Evolutionary conservation across 1,139 yeast genomes (phyloP).

Genomic region (Cylindricascospora bacillispora): DNA sequence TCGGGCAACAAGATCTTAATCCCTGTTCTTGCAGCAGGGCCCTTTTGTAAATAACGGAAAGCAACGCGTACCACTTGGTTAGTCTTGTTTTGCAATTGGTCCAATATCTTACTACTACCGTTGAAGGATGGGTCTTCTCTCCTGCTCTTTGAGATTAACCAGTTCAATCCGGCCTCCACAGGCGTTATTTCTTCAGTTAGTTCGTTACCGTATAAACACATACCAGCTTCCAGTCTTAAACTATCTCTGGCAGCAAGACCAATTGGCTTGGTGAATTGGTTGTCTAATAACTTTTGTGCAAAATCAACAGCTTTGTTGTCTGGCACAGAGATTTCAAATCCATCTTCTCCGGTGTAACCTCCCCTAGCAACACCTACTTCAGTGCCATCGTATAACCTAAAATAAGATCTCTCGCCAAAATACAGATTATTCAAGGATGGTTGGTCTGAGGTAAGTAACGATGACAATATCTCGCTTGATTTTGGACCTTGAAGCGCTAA

Average conservation of each 20-base stretch:
- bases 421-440: constrained; percentile 42
- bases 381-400: constrained; percentile 34
- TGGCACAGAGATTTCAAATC: constrained; percentile 83
- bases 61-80: constrained; percentile 61
- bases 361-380: constrained; percentile 70
- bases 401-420: constrained; percentile 61
- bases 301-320: constrained; percentile 47
- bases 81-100: constrained; percentile 56
- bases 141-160: constrained; percentile 81
- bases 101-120: constrained; percentile 59
- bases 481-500: constrained; percentile 90
- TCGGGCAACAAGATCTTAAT: constrained; percentile 46
- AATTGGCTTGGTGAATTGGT: constrained; percentile 58
- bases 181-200: constrained; percentile 74
- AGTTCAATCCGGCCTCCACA: constrained; percentile 72
- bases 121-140: constrained; percentile 54
- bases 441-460: constrained; percentile 39
- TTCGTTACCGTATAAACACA: constrained; percentile 95
- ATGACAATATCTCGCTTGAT: constrained; percentile 53
- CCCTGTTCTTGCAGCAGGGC: constrained; percentile 93
- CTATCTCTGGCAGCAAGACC: constrained; percentile 98
- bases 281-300: constrained; percentile 47
- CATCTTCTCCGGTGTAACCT: constrained; percentile 98
- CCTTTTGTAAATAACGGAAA: constrained; percentile 42
- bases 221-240: constrained; percentile 89